A percentile compares a stretch with the other conserved stretches of the same genome.
Evolutionary conservation across 2,329 filamentous ascomycete genomes (phyloP).

Genomic region (Exophiala xenobiotica): DNA sequence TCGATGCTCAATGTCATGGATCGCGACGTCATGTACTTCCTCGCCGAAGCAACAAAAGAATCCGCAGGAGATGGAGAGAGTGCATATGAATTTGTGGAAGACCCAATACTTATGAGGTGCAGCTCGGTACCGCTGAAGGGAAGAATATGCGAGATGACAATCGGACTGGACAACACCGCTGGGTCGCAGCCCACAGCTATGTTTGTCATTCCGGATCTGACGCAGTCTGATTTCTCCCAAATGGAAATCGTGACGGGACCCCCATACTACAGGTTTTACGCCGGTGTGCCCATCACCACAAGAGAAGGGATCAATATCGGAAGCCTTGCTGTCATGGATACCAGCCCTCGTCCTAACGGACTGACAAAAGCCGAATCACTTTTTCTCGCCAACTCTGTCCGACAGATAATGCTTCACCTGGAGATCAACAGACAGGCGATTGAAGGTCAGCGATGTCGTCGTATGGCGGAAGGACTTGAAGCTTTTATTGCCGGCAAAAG

Average conservation of each 20-base stretch:
- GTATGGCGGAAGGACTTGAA: slow-evolving; percentile 29
- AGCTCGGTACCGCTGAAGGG: slow-evolving; percentile 36
- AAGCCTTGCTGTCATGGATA: slow-evolving; percentile 35
- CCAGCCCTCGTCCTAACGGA: slow-evolving; percentile 20
- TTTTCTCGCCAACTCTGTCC: slow-evolving; percentile 30
- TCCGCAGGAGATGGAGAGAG: slow-evolving; percentile 32
- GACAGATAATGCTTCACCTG: slow-evolving; percentile 34
- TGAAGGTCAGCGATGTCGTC: slow-evolving; percentile 28
- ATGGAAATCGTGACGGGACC: slow-evolving; percentile 33
- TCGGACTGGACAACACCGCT: slow-evolving; percentile 12
- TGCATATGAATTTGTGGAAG: slow-evolving; percentile 35
- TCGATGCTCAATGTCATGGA: slow-evolving; percentile 50
- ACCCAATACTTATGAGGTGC: slow-evolving; percentile 36
- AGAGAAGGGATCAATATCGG: slow-evolving; percentile 36
- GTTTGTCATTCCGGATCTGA: slow-evolving; percentile 36
- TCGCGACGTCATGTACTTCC: slow-evolving; percentile 48
- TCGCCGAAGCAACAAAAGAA: slow-evolving; percentile 50
- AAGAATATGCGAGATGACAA: slow-evolving; percentile 38
- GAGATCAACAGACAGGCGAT: slow-evolving; percentile 33
- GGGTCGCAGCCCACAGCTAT: slow-evolving; percentile 32
- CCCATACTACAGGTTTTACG: slow-evolving; percentile 35
- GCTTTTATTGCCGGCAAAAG: slow-evolving; percentile 36
- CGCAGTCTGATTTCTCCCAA: slow-evolving; percentile 34
- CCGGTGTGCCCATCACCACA: slow-evolving; percentile 35
- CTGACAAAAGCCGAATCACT: slow-evolving; percentile 30